Base-by-base conservation (phyloP, 1,284 basidiomycete genomes). In the Cystobasidium slooffiae region DNA sequence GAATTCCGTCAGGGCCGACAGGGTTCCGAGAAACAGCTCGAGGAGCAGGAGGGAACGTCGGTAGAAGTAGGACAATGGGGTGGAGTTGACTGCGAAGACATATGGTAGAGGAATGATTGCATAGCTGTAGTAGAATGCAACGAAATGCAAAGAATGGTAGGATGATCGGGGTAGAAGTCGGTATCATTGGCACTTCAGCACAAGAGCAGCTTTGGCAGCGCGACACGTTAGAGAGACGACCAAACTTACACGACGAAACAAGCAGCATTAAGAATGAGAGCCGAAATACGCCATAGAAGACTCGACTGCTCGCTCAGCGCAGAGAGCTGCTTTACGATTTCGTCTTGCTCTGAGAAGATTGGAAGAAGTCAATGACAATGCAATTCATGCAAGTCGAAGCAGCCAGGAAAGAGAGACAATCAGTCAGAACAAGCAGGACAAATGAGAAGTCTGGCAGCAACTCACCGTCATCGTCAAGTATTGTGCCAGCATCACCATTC, bases 401-500 rank as follows among this genome's bases (percentile, higher is more conserved):
- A 31, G 31, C 31, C 31, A 31, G 31, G 31, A 31, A 31, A 2
- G 31, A 31, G 31, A 31, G 31, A 31, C 31, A 31, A 5, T 31
- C 31, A 5, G 31, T 31, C 31, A 31, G 31, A 5, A 31, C 31
- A 31, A 31, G 31, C 31, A 31, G 31, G 31, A 31, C 1, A 1
- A 5, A 31, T 31, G 31, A 31, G 5, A 31, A 5, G 2, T 14
- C 7, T 16, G 22, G 24, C 43, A 14, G 9, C 61, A 46, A 41
- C 58, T 47, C 37, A 64, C 69, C 69, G 18, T 72, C 55, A 39
- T 72, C 69, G 43, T 72, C 69, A 14, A 72, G 69, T 20, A 72
- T 58, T 1, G 53, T 22, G 37, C 49, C 51, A 16, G 22, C 37
- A 22, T 16, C 24, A 20, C 3, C 47, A n/a, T 9, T 43, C 46